Evolutionary conservation across 1,139 yeast genomes (phyloP).

Genomic region (Taiozyma sp.): DNA sequence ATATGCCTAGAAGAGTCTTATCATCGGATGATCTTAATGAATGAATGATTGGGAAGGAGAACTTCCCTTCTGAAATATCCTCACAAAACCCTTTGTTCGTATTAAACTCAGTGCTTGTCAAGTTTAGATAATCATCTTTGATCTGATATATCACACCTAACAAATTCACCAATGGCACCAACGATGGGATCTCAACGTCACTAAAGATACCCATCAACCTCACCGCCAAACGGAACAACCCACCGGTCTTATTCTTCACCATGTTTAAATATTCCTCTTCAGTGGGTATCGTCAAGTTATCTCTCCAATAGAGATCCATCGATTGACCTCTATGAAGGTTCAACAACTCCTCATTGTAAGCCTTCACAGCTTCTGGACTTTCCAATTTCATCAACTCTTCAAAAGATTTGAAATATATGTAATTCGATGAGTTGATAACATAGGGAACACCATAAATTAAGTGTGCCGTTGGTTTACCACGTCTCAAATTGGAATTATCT

Average conservation of each 20-base stretch:
- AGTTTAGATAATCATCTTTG: constrained; percentile 73
- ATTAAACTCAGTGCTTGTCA: constrained; percentile 48
- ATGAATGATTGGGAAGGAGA: constrained; percentile 80
- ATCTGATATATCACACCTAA: constrained; percentile 81
- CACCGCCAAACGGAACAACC: constrained; percentile 72
- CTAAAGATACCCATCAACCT: constrained; percentile 47
- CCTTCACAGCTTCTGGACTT: constrained; percentile 27
- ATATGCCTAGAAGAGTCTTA: constrained; percentile 34
- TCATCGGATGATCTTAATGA: constrained; percentile 38
- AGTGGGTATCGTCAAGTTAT: constrained; percentile 54
- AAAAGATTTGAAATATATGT: constrained; percentile 74
- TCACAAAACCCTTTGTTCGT: constrained; percentile 81
- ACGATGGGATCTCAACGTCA: constrained; percentile 9
- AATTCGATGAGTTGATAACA: constrained; percentile 79
- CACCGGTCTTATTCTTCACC: constrained; percentile 91
- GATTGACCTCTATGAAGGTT: constrained; percentile 89
- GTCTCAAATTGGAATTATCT: constrained; percentile 61
- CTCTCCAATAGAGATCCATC: constrained; percentile 85
- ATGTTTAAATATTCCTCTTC: constrained; percentile 68
- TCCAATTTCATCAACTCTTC: constrained; percentile 38
- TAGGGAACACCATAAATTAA: constrained; percentile 68
- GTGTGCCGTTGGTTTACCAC: constrained; percentile 82
- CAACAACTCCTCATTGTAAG: constrained; percentile 66
- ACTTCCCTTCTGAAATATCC: constrained; percentile 85
- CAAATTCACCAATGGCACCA: constrained; percentile 66